Evolutionary conservation across 495 filamentous ascomycete genomes (phyloP).

Genomic region (Letharia columbiana): DNA sequence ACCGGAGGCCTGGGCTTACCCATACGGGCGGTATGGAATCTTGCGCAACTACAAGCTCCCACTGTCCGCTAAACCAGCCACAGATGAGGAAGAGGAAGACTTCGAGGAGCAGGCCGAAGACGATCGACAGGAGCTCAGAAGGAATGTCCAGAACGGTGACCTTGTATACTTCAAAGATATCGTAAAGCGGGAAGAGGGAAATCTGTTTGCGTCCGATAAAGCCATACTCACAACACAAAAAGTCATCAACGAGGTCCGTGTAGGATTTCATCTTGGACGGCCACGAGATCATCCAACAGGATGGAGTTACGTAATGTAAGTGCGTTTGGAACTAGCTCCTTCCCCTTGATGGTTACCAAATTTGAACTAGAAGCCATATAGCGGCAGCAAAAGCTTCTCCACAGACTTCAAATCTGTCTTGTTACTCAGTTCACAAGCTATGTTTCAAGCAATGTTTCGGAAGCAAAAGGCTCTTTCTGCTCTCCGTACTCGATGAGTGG

Average conservation of each 20-base stretch:
- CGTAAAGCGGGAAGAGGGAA: neutral
- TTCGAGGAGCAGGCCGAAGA: neutral
- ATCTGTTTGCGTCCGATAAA: no score
- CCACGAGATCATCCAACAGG: neutral
- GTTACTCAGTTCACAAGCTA: neutral
- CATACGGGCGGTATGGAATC: neutral
- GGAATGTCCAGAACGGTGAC: neutral
- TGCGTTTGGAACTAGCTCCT: neutral
- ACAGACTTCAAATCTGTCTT: no score
- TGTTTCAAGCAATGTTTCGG: neutral
- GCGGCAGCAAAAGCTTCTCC: no score
- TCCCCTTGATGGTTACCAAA: neutral
- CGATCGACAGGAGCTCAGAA: neutral
- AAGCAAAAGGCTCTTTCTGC: neutral
- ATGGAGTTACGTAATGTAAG: neutral
- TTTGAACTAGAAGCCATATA: no score
- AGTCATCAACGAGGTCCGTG: no score
- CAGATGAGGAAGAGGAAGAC: conserved; percentile 6
- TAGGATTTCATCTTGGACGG: neutral
- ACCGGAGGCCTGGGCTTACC: conserved; percentile 1
- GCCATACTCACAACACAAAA: no score
- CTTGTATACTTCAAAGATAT: neutral
- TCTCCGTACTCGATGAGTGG: no score
- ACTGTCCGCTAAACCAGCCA: neutral
- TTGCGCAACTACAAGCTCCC: neutral